phyloP scores from a whole-genome alignment of 2,329 filamentous ascomycete species.

The Trichoderma sp. region DNA sequence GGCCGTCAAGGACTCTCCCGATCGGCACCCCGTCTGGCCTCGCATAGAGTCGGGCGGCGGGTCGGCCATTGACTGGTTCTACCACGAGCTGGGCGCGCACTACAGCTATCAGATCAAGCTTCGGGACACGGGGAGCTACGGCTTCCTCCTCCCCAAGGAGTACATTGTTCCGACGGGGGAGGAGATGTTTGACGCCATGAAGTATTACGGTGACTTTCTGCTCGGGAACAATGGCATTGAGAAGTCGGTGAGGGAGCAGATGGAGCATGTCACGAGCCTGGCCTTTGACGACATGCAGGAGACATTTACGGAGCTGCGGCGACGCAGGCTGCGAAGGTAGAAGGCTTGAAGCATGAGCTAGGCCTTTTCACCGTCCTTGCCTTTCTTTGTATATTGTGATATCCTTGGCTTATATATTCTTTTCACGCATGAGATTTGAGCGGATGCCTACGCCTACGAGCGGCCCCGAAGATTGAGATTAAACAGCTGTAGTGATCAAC shows the following conservation, averaged over 20 bases:
- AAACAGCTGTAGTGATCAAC: too few relatives aligned
- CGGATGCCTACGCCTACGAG: background rate
- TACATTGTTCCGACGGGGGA: slow-evolving; percentile 88
- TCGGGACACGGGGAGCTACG: slow-evolving; percentile 89
- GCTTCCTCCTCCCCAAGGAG: slow-evolving; percentile 83
- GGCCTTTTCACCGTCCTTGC: background rate
- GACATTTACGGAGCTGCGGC: slow-evolving; percentile 37
- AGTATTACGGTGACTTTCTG: slow-evolving; percentile 82
- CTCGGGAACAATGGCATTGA: slow-evolving; percentile 70
- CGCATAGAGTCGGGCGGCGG: slow-evolving; percentile 77
- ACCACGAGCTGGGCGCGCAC: slow-evolving; percentile 77
- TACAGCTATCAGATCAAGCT: slow-evolving; percentile 95
- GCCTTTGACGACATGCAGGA: slow-evolving; percentile 29
- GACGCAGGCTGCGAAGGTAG: slow-evolving; percentile 36
- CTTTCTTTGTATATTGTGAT: background rate
- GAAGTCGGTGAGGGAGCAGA: slow-evolving; percentile 37
- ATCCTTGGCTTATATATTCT: background rate
- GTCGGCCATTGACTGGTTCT: slow-evolving; percentile 92
- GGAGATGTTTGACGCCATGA: slow-evolving; percentile 80
- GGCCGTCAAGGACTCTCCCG: slow-evolving; percentile 33
- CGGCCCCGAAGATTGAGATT: background rate
- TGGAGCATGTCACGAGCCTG: slow-evolving; percentile 31
- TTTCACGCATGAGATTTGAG: background rate
- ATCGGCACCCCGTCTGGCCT: slow-evolving; percentile 33
- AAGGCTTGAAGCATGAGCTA: background rate